Base-by-base conservation (phyloP, 768 basidiomycete species). In the Lyophyllum atratum region DNA sequence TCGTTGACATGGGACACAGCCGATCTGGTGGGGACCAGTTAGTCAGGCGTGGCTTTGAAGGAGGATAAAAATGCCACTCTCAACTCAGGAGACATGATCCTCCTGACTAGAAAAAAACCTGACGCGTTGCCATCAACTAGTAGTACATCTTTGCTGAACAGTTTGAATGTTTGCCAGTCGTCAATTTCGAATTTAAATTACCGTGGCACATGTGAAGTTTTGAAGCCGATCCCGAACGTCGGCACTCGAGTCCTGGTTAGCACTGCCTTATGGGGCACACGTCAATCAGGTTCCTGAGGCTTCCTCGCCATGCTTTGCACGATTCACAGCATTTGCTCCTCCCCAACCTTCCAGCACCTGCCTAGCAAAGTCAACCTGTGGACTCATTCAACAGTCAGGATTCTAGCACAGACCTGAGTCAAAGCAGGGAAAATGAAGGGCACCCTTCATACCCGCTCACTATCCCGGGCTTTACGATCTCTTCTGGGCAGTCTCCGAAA, bases 401-500 rank as follows among this genome's bases (percentile, higher is more conserved):
- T 3, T n/a, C 26, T 31, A 31, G 47, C 47, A 29, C 47, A 28
- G 31, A 3, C 47, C 25, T n/a, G 21, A 24, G 25, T 10, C 28
- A 37, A 17, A 29, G 15, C 21, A 21, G 6, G 12, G 15, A 11
- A 49, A 33, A 48, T 49, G 51, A 53, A 25, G 15, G 25, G 26
- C 1, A 14, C 0, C 24, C 29, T 10, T 24, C 45, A 12, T 40
- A 17, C 28, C 11, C 25, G 39, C 28, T 31, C 25, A 6, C 11
- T 33, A 29, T 43, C 21, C 14, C 31, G 29, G 28, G 12, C 54
- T 3, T 44, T 54, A 40, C 54, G 21, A 39, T 58, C 46, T 17
- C 44, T 61, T 21, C 47, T 59, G 24, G 17, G 15, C 6, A 48
- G 44, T 52, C 49, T 61, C 22, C 40, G 45, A 43, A 49, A 56